Evolutionary conservation across 768 basidiomycete species (phyloP), one percentile per base, ranked within the genome.

Genomic region (Leccinum pellstonianum): DNA sequence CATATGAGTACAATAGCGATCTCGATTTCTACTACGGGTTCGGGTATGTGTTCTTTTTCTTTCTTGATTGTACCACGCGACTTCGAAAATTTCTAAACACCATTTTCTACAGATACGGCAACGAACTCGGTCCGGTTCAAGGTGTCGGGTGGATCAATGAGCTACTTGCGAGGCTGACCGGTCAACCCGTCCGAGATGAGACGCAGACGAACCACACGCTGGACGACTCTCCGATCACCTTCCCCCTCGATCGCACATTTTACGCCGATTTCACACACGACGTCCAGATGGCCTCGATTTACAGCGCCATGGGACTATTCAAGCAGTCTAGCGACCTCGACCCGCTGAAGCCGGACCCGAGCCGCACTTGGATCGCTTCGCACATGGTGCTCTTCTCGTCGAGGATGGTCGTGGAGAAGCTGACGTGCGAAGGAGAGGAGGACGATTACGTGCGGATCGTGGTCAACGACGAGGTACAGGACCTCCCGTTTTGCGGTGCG

Each of bases 111-210:
- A 88, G 88, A 23, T 83, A 89, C 58, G 91, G 90, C 9, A 82
- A 85, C 56, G 65, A 69, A 1, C 78, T 91, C 0, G 90, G 91
- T 0, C 84, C 75, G 3, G 85, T 91, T 6, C 89, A 91, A 70
- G 91, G 91, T 27, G 87, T 93, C 3, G 93, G 93, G 3, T 95
- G 89, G 72, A 77, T 90, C 68, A 93, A 93, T 70, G 94, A 94
- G 74, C 83, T 95, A 23, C 75, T 95, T 23, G 89, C 91, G 0
- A 83, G 93, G 9, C 79, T 94, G 47, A 90, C 87, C 0, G 78
- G 78, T 17, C 70, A 70, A 14, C 81, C 85, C 2, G 88, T 92
- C 27, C 70, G 69, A 33, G 91, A 93, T 71, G 68, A 80, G 62
- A 93, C 91, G 0, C 87, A 88, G 64, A 91, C 88, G 2, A 93